Conservation (phyloP, 768 basidiomycete species). For the Tylopilus vinaceipallidus region DNA sequence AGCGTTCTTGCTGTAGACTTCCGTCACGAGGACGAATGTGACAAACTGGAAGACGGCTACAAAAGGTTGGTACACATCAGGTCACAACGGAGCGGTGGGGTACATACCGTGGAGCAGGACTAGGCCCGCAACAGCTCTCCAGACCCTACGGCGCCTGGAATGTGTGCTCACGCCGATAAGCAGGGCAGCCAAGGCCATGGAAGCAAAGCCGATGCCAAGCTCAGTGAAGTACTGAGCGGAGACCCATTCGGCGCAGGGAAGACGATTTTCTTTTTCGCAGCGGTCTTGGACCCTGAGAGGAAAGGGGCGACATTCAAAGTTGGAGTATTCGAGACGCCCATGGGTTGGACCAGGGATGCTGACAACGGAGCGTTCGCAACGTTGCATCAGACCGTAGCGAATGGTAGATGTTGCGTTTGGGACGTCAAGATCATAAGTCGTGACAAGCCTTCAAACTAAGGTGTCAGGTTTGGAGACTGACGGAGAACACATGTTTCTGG, state of each 20-base stretch:
- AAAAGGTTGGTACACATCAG: neutral
- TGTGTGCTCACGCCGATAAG: conserved; percentile 70
- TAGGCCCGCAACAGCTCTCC: conserved; percentile 69
- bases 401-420: conserved; percentile 47
- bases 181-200: conserved; percentile 54
- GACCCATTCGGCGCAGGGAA: conserved; percentile 67
- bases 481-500: conserved; percentile 21
- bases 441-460: conserved; percentile 40
- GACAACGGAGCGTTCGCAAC: conserved; percentile 53
- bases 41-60: conserved; percentile 59
- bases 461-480: conserved; percentile 21
- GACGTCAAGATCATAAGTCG: conserved; percentile 37
- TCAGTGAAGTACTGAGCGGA: conserved; percentile 69
- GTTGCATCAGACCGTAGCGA: conserved; percentile 57
- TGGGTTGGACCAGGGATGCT: conserved; percentile 44
- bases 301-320: conserved; percentile 64
- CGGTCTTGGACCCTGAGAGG: conserved; percentile 49
- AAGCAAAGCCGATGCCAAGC: conserved; percentile 62
- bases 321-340: conserved; percentile 48
- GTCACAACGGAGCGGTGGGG: neutral
- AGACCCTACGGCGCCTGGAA: conserved; percentile 70
- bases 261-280: conserved; percentile 51
- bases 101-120: conserved; percentile 56
- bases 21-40: conserved; percentile 63
- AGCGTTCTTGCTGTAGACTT: conserved; percentile 47